phyloP scores from a whole-genome alignment of 768 basidiomycete genomes.

The Neoboletus magnificus region DNA sequence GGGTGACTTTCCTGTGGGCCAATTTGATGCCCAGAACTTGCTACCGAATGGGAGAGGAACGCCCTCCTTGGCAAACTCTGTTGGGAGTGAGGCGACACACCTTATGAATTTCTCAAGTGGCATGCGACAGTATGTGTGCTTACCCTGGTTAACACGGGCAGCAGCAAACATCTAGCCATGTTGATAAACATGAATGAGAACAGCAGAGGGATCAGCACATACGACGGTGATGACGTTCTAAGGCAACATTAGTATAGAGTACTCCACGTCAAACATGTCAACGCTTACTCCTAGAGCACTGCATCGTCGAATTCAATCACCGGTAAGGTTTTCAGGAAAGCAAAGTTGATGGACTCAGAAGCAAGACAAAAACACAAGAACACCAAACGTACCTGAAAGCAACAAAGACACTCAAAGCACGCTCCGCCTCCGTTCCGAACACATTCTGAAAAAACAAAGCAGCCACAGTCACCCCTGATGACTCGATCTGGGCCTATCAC shows the following conservation, averaged over 20 bases:
- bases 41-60: conserved; percentile 59
- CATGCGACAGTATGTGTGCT: background rate
- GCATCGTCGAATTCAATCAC: background rate
- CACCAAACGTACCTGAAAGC: conserved; percentile 44
- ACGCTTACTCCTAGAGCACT: conserved; percentile 36
- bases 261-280: background rate
- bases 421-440: conserved; percentile 48
- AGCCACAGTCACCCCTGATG: conserved; percentile 52
- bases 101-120: background rate
- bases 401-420: conserved; percentile 31
- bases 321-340: background rate
- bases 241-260: background rate
- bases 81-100: background rate
- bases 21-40: conserved; percentile 58
- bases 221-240: conserved; percentile 34
- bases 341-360: background rate
- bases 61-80: conserved; percentile 60
- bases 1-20: conserved; percentile 55
- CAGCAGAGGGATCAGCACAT: background rate
- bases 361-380: background rate
- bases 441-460: conserved; percentile 58
- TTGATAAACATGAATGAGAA: background rate
- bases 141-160: conserved; percentile 52
- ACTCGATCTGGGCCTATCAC: conserved; percentile 41
- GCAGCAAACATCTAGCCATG: conserved; percentile 45